These are phyloP conservation scores for Lathyrus aphaca DNA, from an alignment of 306 rosid species.

Conservation along the genomic window DNA sequence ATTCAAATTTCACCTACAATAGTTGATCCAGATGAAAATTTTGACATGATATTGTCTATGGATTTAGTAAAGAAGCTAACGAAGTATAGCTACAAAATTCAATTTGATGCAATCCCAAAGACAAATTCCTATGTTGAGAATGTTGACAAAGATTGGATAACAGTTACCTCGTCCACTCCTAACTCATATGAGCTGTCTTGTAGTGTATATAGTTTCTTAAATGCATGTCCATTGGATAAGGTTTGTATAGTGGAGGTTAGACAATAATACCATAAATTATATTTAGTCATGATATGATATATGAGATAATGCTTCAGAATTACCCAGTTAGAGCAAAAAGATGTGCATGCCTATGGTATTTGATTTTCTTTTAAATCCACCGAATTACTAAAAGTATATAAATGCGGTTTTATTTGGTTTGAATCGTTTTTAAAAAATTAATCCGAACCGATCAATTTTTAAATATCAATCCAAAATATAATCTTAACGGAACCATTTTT, in stretches of 20 bases:
- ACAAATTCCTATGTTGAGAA: slow-evolving; percentile 61
- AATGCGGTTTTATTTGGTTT: no score
- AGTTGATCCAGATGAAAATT: slow-evolving; percentile 50
- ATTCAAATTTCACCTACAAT: slow-evolving; percentile 53
- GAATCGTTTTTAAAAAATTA: no score
- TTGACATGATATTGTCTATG: slow-evolving; percentile 69
- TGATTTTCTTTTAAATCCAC: neutral
- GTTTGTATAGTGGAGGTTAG: slow-evolving; percentile 64
- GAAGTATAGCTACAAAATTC: slow-evolving; percentile 59
- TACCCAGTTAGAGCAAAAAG: slow-evolving; percentile 16
- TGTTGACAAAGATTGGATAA: slow-evolving; percentile 81
- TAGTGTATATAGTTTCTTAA: slow-evolving; percentile 65
- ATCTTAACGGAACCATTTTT: no score
- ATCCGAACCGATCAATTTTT: no score
- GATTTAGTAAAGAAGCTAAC: slow-evolving; percentile 58
- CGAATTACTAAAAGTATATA: no score
- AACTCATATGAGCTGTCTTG: slow-evolving; percentile 74
- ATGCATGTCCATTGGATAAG: slow-evolving; percentile 60
- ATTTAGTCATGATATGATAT: slow-evolving; percentile 19
- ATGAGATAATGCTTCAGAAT: neutral
- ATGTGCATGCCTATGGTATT: neutral
- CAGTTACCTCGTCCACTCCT: slow-evolving; percentile 60
- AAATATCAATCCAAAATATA: no score
- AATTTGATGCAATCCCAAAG: slow-evolving; percentile 59
- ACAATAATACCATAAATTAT: slow-evolving; percentile 39